These are phyloP conservation scores for Striga asiatica DNA, from an alignment of 257 asterid genomes.

Conservation along the genomic window DNA sequence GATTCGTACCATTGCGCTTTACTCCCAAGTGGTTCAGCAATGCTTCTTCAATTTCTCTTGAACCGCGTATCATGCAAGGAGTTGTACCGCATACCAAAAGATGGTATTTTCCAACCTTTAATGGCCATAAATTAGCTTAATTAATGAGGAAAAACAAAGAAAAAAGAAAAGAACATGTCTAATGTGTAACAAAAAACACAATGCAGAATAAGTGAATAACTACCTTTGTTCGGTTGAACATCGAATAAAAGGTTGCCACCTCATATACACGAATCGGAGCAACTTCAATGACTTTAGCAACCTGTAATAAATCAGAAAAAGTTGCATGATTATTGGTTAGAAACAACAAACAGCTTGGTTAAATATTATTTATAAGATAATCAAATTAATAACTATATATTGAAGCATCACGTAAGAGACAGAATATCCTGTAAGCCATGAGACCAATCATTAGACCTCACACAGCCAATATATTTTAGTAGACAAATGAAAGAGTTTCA, in stretches of 20 bases:
- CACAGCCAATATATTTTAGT: too few species aligned
- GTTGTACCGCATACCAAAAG: slow-evolving; percentile 98
- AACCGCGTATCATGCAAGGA: slow-evolving; percentile 98
- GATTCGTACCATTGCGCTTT: slow-evolving; percentile 79
- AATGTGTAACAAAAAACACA: slow-evolving; percentile 3
- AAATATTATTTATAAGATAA: slow-evolving; percentile 1
- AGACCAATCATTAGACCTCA: too few species aligned
- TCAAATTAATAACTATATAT: background rate
- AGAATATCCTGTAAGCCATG: background rate
- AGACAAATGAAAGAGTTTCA: too few species aligned
- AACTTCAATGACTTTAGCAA: slow-evolving; percentile 88
- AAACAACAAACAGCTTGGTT: background rate
- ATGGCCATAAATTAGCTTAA: slow-evolving; percentile 14
- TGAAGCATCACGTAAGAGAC: slow-evolving; percentile 10
- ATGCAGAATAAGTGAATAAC: slow-evolving; percentile 14
- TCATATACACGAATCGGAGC: slow-evolving; percentile 96
- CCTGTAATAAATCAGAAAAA: slow-evolving; percentile 33
- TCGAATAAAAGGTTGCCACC: slow-evolving; percentile 96
- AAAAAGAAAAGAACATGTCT: background rate
- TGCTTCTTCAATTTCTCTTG: slow-evolving; percentile 85
- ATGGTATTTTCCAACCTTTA: slow-evolving; percentile 92
- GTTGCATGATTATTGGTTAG: background rate
- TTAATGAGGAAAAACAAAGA: slow-evolving; percentile 4
- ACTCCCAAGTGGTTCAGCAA: slow-evolving; percentile 86
- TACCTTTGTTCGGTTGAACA: slow-evolving; percentile 95